A percentile compares a stretch with the other conserved stretches of the same genome.
These are phyloP conservation scores for Omphalea diandra DNA, from an alignment of 441 rosid species.

Conservation along the genomic window DNA sequence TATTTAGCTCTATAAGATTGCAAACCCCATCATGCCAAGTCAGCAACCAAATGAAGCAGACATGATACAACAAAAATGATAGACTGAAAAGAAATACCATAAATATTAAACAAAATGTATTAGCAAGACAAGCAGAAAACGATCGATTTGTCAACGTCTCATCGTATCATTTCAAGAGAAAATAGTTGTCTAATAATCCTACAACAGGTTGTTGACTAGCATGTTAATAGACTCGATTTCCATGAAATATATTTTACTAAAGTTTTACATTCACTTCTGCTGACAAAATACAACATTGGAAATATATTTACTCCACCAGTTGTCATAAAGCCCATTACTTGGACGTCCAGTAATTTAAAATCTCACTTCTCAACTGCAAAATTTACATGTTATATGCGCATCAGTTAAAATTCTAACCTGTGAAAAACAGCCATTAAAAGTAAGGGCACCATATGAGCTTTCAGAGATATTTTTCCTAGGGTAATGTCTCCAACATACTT, in stretches of 20 bases:
- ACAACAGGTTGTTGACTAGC: not conserved
- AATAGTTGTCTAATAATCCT: too few relatives aligned
- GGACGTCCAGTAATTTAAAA: conserved; percentile 26
- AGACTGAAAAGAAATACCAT: too few relatives aligned
- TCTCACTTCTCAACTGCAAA: conserved; percentile 40
- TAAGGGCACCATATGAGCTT: not conserved
- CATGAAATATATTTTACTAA: not conserved
- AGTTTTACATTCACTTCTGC: not conserved
- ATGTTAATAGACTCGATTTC: not conserved
- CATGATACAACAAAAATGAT: too few relatives aligned
- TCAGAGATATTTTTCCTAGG: not conserved
- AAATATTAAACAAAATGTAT: too few relatives aligned
- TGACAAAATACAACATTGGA: not conserved
- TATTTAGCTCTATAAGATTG: too few relatives aligned
- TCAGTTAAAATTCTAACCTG: conserved; percentile 6
- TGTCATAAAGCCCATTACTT: conserved; percentile 14
- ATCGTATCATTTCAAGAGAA: too few relatives aligned
- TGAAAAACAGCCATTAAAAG: conserved; percentile 1
- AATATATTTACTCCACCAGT: not conserved
- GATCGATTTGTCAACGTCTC: too few relatives aligned
- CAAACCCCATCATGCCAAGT: too few relatives aligned
- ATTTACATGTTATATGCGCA: conserved; percentile 10
- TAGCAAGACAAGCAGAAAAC: too few relatives aligned
- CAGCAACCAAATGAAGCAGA: too few relatives aligned
- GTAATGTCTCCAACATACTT: not conserved